Evolutionary conservation across 192 early-diverging fungal species (phyloP), one percentile per base, ranked within the genome.

Genomic region (Podila horticola): DNA sequence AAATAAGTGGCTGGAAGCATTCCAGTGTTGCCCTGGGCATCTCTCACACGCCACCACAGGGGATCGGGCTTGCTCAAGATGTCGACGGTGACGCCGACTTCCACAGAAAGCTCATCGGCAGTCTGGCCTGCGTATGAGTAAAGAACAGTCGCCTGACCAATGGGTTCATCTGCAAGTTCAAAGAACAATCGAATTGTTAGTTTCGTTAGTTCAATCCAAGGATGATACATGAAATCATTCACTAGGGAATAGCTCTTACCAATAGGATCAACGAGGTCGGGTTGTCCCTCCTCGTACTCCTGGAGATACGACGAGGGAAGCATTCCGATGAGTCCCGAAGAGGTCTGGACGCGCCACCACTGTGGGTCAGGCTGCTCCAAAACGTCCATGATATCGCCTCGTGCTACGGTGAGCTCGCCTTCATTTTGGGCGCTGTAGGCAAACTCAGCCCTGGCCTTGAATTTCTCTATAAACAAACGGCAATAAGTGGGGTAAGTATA

Each of bases 401-500:
- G 82, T 30, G 88, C 84, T 66, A 94, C 90, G 31, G 84, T 74
- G 22, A 95, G 82, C 49, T 93, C 92, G 48, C 88, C 90, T 45
- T 82, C 71, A 52, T 74, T 82, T 59, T 82, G 75, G 11, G 74
- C 72, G 11, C 74, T 66, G 66, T 83, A 89, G n/a, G 86, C 70
- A 41, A 81, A 87, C 19, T 87, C 57, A 20, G 74, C 84, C 36
- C 70, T 83, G 2, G 79, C 84, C 59, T 83, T 83, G 57, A 85
- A 75, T 50, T 72, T 83, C 24, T 85, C 75, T 72, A 69, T 59
- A 30, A 5, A 63, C 2, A 38, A 13, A 12, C 5, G 7, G 10
- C 5, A 4, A 55, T 55, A 5, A 58, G 71, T 31, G 38, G 50
- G 41, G 45, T 36, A 11, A 5, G 31, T 66, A 57, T 20, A 45